These are phyloP conservation scores for Malus sieversii DNA, from an alignment of 306 rosid species.

Conservation along the genomic window DNA sequence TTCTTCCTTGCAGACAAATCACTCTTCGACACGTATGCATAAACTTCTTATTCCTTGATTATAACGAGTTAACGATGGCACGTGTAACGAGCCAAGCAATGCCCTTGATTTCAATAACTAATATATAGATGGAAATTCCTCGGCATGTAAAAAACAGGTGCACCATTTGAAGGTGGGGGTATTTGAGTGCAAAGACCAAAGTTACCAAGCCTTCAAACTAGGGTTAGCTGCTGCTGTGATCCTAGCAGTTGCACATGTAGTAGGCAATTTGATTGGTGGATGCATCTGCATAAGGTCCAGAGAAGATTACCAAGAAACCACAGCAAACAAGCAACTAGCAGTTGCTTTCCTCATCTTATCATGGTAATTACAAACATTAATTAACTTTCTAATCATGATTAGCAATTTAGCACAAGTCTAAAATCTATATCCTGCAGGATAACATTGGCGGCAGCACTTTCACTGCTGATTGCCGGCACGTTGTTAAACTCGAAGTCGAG, in stretches of 20 bases:
- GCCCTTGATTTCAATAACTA: background rate
- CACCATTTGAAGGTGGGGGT: conserved; percentile 54
- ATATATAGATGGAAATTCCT: background rate
- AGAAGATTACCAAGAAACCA: conserved; percentile 23
- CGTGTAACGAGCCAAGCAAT: background rate
- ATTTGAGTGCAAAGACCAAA: conserved; percentile 63
- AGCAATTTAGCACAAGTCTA: background rate
- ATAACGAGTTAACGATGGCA: background rate
- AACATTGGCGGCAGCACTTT: conserved; percentile 33
- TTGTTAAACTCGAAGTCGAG: conserved; percentile 57
- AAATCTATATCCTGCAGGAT: conserved; percentile 27
- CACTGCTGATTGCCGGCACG: conserved; percentile 52
- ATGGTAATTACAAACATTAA: conserved; percentile 33
- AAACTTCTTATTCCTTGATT: background rate
- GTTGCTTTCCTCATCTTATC: conserved; percentile 43
- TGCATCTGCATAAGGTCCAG: conserved; percentile 52
- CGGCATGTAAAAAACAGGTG: conserved; percentile 27
- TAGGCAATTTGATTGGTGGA: conserved; percentile 60
- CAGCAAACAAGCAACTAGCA: conserved; percentile 48
- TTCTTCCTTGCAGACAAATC: too few relatives aligned
- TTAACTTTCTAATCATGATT: background rate
- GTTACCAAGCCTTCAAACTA: conserved; percentile 60
- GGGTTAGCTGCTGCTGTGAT: conserved; percentile 67
- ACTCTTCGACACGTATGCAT: background rate
- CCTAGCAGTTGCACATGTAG: conserved; percentile 42